Evolutionary conservation across 345 rosid species (phyloP), one percentile per base, ranked within the genome.

Genomic region (Boechera stricta): DNA sequence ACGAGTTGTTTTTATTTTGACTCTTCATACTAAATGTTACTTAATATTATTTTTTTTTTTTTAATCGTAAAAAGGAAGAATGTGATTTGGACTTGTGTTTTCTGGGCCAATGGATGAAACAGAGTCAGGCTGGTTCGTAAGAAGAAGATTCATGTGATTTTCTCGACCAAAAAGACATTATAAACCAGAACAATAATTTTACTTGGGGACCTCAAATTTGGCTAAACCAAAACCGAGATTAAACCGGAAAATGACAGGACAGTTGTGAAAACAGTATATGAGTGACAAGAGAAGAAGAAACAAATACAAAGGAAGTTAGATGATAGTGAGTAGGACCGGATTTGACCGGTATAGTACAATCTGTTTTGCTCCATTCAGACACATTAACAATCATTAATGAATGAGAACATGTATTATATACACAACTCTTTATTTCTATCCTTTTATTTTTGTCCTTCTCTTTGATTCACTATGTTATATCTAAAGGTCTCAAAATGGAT

Each of bases 261-360:
- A 60, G 48, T 60, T 68, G 53, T 36, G 48, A 36, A 29, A 7
- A 15, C 48, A 38, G 41, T 38, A 38, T 8, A 1, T 38, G 41
- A 38, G 51, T 69, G 21, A 55, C 39, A 38, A 7, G 57, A 49
- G 11, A 51, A 67, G 54, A 51, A 48, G 9, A 16, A 48, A 33
- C 35, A 41, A 68, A 55, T 61, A 42, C 59, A 49, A 49, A 38
- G 60, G 53, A 61, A 18, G 65, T 32, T 44, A 24, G 39, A 26
- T 24, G n/a, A 24, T 26, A 38, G 3, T 12, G 55, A 69, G 80
- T 71, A 70, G 59, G 76, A 71, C 76, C 35, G 60, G 76, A 69
- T 42, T 69, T 62, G 72, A 77, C 71, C 67, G 67, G 76, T 77
- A 77, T 71, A 55, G 80, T 71, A 77, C 80, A 64, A 60, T 35